These are phyloP conservation scores for Trichoderma gamsii DNA, from an alignment of 495 filamentous ascomycete species.

Conservation along the genomic window DNA sequence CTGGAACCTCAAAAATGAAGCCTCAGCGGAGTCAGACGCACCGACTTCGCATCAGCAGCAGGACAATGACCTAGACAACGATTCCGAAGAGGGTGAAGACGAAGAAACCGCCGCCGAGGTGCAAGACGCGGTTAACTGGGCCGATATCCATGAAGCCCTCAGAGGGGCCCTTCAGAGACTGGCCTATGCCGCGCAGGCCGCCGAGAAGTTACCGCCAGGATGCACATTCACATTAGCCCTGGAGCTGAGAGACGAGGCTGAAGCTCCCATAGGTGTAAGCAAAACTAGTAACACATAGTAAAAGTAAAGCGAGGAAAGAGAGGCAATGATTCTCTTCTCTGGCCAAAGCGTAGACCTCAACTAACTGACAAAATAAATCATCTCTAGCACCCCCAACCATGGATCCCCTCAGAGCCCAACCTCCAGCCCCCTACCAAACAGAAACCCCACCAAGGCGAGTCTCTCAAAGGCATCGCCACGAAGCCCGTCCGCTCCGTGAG, in stretches of 20 bases:
- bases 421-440: conserved; percentile 37
- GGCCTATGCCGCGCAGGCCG: conserved; percentile 48
- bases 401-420: conserved; percentile 55
- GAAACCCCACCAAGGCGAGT: conserved; percentile 29
- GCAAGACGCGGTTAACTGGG: conserved; percentile 28
- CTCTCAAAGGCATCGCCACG: conserved; percentile 42
- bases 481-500: conserved; percentile 54
- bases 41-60: neutral
- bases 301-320: too few relatives aligned
- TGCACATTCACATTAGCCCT: conserved; percentile 86
- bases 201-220: conserved; percentile 60
- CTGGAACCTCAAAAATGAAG: conserved; percentile 31
- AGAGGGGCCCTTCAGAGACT: conserved; percentile 47
- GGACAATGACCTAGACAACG: conserved; percentile 18
- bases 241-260: conserved; percentile 68
- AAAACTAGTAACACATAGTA: neutral
- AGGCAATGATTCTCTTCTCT: too few relatives aligned
- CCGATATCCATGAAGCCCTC: conserved; percentile 41
- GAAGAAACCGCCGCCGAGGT: conserved; percentile 18
- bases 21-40: neutral
- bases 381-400: conserved; percentile 54
- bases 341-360: neutral
- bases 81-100: conserved; percentile 2
- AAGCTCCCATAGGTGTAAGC: conserved; percentile 64
- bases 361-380: neutral